These are phyloP conservation scores for Curvularia eragrostidis DNA, from an alignment of 2,329 filamentous ascomycete species.

Conservation along the genomic window DNA sequence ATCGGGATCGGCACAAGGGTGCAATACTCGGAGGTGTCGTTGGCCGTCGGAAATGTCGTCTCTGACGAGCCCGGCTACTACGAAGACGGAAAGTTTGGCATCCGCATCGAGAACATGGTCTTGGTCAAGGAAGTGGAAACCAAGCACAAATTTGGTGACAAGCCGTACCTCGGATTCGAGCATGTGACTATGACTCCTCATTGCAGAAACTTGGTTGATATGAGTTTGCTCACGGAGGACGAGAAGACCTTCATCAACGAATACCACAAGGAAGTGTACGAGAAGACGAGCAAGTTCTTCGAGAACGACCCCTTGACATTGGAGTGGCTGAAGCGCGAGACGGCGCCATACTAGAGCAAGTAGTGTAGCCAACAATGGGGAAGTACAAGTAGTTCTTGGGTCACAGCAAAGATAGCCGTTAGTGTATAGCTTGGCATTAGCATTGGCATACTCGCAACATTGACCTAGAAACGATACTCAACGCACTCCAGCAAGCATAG, in stretches of 20 bases:
- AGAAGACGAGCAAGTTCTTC: constrained; percentile 82
- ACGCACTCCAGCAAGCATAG: constrained; percentile 18
- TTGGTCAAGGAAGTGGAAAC: constrained; percentile 91
- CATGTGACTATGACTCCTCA: constrained; percentile 97
- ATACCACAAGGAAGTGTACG: constrained; percentile 80
- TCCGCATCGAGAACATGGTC: constrained; percentile 95
- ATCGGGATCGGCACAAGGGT: constrained; percentile 94
- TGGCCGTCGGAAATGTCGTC: constrained; percentile 91
- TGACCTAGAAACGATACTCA: constrained; percentile 17
- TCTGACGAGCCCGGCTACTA: constrained; percentile 98
- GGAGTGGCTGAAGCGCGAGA: constrained; percentile 87
- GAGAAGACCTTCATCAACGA: constrained; percentile 89
- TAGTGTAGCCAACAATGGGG: constrained; percentile 4
- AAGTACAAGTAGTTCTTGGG: neutral
- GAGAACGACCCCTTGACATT: constrained; percentile 72
- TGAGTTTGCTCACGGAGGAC: constrained; percentile 69
- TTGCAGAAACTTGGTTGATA: constrained; percentile 86
- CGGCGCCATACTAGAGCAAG: constrained; percentile 58
- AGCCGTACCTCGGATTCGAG: constrained; percentile 93
- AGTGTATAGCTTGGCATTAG: constrained; percentile 25
- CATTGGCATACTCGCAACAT: constrained; percentile 19
- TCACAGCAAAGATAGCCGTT: constrained; percentile 19
- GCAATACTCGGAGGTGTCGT: constrained; percentile 87
- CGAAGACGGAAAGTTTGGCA: constrained; percentile 92
- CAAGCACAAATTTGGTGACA: constrained; percentile 86